Evolutionary conservation across 345 rosid species (phyloP).

Genomic region (Boechera divaricarpa): DNA sequence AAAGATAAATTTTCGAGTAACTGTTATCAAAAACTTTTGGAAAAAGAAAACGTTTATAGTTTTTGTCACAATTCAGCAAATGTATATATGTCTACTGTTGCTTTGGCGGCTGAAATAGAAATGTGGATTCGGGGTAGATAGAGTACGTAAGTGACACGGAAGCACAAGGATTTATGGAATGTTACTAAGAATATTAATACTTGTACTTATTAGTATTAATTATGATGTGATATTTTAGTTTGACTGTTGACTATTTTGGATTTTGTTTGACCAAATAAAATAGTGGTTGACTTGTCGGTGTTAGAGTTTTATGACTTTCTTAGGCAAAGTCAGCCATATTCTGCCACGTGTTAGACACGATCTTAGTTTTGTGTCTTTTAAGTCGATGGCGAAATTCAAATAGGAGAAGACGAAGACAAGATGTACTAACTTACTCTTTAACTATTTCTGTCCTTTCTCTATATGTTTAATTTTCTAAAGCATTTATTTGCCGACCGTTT

Average conservation of each 20-base stretch:
- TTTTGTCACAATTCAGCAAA: conserved; percentile 10
- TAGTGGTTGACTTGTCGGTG: conserved; percentile 41
- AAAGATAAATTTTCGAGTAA: too few relatives aligned
- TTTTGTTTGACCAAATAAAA: conserved; percentile 7
- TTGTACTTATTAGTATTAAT: background rate
- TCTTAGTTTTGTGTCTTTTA: conserved; percentile 21
- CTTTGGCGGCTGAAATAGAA: conserved; percentile 36
- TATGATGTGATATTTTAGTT: conserved; percentile 32
- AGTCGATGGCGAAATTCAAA: conserved; percentile 26
- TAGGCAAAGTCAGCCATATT: conserved; percentile 19
- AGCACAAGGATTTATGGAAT: conserved; percentile 12
- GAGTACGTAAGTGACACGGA: conserved; percentile 28
- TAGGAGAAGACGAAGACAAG: background rate
- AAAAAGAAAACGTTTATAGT: background rate
- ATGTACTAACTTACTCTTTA: background rate
- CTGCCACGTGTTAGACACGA: conserved; percentile 32
- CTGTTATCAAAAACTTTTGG: too few relatives aligned
- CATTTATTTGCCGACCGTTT: background rate
- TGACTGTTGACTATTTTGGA: conserved; percentile 35
- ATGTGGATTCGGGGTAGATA: background rate
- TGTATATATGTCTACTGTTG: conserved; percentile 30
- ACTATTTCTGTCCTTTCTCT: background rate
- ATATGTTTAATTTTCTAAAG: background rate
- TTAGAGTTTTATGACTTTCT: conserved; percentile 9
- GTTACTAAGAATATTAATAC: background rate